Percentiles rank a stretch among this genome's conserved stretches.
These are phyloP conservation scores for Cyberlindnera lachancei DNA, from an alignment of 805 yeast genomes.

Conservation along the genomic window DNA sequence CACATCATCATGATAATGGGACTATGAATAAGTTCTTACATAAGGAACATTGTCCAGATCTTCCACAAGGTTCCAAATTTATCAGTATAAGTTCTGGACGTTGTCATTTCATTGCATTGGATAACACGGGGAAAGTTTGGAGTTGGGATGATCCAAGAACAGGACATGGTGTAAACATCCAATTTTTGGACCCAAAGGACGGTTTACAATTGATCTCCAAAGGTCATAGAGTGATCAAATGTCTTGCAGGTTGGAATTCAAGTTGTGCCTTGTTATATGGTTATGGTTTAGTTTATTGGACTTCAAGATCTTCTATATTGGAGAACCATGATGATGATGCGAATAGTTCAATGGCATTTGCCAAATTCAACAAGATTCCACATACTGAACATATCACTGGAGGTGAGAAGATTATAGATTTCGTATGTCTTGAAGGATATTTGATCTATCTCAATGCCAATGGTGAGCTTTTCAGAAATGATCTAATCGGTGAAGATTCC, in stretches of 20 bases:
- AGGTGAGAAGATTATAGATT: slow-evolving; percentile 38
- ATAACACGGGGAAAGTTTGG: slow-evolving; percentile 40
- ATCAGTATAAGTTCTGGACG: slow-evolving; percentile 55
- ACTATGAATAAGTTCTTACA: slow-evolving; percentile 7
- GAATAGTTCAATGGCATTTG: slow-evolving; percentile 25
- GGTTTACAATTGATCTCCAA: slow-evolving; percentile 21
- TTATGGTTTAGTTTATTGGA: slow-evolving; percentile 58
- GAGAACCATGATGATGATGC: slow-evolving; percentile 22
- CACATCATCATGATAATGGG: too few species aligned
- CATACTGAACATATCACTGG: slow-evolving; percentile 29
- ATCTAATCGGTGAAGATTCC: slow-evolving; percentile 15
- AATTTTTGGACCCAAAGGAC: slow-evolving; percentile 25
- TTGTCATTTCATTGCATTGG: slow-evolving; percentile 55
- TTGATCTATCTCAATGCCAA: slow-evolving; percentile 40
- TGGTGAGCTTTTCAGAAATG: slow-evolving; percentile 28
- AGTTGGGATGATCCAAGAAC: slow-evolving; percentile 49
- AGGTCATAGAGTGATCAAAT: slow-evolving; percentile 32
- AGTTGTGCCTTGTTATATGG: slow-evolving; percentile 41
- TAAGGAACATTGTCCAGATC: slow-evolving; percentile 15
- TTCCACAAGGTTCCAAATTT: slow-evolving; percentile 24
- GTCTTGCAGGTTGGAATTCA: slow-evolving; percentile 63
- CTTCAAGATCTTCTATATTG: slow-evolving; percentile 7
- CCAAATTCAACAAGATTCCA: slow-evolving; percentile 35
- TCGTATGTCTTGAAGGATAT: slow-evolving; percentile 44
- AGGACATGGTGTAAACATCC: slow-evolving; percentile 36